Base-by-base conservation (phyloP, 805 yeast genomes). In the Candida namnaoensis region DNA sequence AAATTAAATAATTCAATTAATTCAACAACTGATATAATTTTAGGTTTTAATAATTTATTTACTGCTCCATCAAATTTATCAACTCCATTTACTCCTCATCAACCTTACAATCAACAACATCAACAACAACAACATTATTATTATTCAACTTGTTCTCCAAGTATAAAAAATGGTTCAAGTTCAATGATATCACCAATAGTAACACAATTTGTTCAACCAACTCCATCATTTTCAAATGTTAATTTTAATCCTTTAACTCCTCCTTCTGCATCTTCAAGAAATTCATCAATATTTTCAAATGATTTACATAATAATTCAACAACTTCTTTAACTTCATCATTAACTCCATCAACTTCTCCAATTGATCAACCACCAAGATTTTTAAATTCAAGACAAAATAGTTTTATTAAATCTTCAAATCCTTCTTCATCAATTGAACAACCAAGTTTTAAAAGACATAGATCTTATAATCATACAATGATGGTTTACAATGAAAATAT, bases 191-290 rank as follows among this genome's bases (percentile, higher is more conserved):
- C 33, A 8, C 33, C 33, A 30, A 30, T 30, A 11, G 11, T 30
- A 8, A 30, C 33, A 8, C 33, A 30, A 30, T 30, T 30, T 30
- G 3, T 12, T 30, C 33, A 30, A 30, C 33, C 33, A 30, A 30
- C 33, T 30, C 33, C 33, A 30, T 30, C 33, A 11, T 30, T 30
- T 30, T 9, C n/a, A 12, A 11, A 30, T 30, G 33, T 30, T 12
- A 39, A 45, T 12, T 38, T 48, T 34, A 44, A 50, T 38, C 57
- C 56, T 25, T 44, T 56, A 36, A 61, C 66, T 8, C 65, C 66
- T 14, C 64, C 65, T 11, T 56, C 65, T 10, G 50, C 61, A 11
- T 56, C 62, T 5, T 47, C 59, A n/a, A 49, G 60, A 1, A 40
- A 51, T 30, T 48, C 57, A 1, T 48, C 57, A 3, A 43, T 49